These are phyloP conservation scores for Teunomyces tritomae DNA, from an alignment of 805 yeast genomes.

Conservation along the genomic window DNA sequence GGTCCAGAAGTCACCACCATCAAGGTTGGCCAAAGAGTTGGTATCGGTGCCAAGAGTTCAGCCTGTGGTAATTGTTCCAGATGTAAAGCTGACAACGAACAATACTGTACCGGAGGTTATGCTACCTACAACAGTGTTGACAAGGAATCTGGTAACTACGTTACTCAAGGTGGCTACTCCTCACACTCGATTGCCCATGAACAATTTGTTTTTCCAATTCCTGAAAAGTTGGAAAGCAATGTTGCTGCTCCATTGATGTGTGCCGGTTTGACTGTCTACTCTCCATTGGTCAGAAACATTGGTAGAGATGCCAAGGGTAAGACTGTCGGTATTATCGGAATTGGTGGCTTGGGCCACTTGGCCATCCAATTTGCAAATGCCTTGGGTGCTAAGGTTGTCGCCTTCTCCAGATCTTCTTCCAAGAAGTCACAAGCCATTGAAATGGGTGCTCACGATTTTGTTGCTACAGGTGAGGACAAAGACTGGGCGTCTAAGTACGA, in stretches of 20 bases:
- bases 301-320: constrained; percentile 42
- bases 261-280: constrained; percentile 72
- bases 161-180: constrained; percentile 71
- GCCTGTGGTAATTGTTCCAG: constrained; percentile 46
- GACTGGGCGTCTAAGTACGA: constrained; percentile 36
- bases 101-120: constrained; percentile 33
- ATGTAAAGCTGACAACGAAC: constrained; percentile 23
- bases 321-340: constrained; percentile 53
- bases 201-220: constrained; percentile 61
- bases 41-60: constrained; percentile 69
- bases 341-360: constrained; percentile 59
- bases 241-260: constrained; percentile 72
- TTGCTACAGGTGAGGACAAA: constrained; percentile 52
- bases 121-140: constrained; percentile 23
- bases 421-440: constrained; percentile 48
- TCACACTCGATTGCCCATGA: constrained; percentile 63
- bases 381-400: constrained; percentile 58
- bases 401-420: constrained; percentile 48
- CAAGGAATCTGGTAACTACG: constrained; percentile 38
- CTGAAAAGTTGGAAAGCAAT: constrained; percentile 43
- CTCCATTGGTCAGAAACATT: constrained; percentile 54
- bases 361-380: constrained; percentile 57
- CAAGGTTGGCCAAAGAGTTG: constrained; percentile 73
- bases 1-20: constrained; percentile 54
- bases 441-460: constrained; percentile 52